Conservation (phyloP, 805 yeast genomes). For the Pichia manshurica region DNA sequence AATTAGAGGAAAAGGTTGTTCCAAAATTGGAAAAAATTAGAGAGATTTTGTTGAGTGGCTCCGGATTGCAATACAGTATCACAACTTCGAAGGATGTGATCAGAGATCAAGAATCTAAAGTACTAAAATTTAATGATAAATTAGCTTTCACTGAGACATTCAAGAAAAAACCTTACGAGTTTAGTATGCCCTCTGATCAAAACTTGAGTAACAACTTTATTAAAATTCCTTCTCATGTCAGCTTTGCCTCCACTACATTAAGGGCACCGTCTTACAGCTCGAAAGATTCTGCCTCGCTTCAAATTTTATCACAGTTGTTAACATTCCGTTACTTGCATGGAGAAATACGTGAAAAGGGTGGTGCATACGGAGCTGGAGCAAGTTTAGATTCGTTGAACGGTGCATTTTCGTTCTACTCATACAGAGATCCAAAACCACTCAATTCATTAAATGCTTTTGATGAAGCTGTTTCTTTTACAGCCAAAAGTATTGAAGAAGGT, state of each 20-base stretch:
- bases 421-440: constrained; percentile 86
- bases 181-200: background rate
- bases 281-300: constrained; percentile 79
- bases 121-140: constrained; percentile 29
- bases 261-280: constrained; percentile 62
- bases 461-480: constrained; percentile 44
- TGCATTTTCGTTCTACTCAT: constrained; percentile 74
- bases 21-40: constrained; percentile 56
- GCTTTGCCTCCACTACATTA: constrained; percentile 66
- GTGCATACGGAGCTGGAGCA: constrained; percentile 98
- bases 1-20: constrained; percentile 50
- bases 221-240: constrained; percentile 81
- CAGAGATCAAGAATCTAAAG: constrained; percentile 31
- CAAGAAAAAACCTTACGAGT: constrained; percentile 15
- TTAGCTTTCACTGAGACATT: constrained; percentile 11
- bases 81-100: constrained; percentile 50
- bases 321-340: constrained; percentile 82
- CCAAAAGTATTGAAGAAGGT: constrained; percentile 20
- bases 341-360: constrained; percentile 90
- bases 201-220: constrained; percentile 32
- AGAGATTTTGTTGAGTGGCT: constrained; percentile 36
- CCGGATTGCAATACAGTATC: constrained; percentile 45
- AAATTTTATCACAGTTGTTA: constrained; percentile 71
- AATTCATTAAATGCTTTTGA: constrained; percentile 59
- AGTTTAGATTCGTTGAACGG: constrained; percentile 78